A percentile compares a stretch with the other conserved stretches of the same genome.
These are phyloP conservation scores for Citropsis articulata DNA, from an alignment of 345 rosid species.

Conservation along the genomic window DNA sequence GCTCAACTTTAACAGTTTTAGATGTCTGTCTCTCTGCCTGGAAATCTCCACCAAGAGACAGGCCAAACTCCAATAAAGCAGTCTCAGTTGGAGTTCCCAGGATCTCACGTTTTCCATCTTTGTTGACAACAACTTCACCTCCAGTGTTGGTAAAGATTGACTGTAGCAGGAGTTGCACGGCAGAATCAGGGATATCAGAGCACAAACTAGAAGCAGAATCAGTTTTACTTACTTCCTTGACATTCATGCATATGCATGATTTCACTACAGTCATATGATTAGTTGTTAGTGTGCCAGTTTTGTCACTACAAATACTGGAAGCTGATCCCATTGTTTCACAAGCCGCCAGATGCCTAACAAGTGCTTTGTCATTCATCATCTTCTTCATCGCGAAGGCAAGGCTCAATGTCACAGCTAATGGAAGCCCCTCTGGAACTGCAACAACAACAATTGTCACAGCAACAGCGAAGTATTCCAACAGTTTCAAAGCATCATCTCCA, in stretches of 20 bases:
- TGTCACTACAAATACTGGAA: constrained; percentile 90
- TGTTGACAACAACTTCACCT: constrained; percentile 76
- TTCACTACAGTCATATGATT: constrained; percentile 92
- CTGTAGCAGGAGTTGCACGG: constrained; percentile 57
- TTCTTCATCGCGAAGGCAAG: constrained; percentile 98
- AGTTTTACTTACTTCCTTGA: constrained; percentile 43
- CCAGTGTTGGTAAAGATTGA: constrained; percentile 88
- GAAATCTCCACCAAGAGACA: constrained; percentile 80
- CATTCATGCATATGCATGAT: constrained; percentile 74
- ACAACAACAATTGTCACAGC: constrained; percentile 96
- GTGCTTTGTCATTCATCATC: constrained; percentile 97
- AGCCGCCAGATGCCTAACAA: constrained; percentile 89
- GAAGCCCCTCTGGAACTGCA: constrained; percentile 96
- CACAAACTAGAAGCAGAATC: constrained; percentile 38
- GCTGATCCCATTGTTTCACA: constrained; percentile 99
- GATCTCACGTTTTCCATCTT: constrained; percentile 66
- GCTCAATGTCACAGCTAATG: constrained; percentile 92
- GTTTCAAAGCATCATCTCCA: constrained; percentile 73
- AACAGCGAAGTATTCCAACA: constrained; percentile 80
- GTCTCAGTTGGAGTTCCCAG: constrained; percentile 90
- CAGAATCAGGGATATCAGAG: constrained; percentile 60
- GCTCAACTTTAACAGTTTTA: constrained; percentile 74
- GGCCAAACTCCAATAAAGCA: constrained; percentile 73
- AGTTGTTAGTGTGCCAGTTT: constrained; percentile 90
- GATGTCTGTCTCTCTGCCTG: constrained; percentile 54